Evolutionary conservation across 257 asterid species (phyloP).

Genomic region (Cruciata laevipes): DNA sequence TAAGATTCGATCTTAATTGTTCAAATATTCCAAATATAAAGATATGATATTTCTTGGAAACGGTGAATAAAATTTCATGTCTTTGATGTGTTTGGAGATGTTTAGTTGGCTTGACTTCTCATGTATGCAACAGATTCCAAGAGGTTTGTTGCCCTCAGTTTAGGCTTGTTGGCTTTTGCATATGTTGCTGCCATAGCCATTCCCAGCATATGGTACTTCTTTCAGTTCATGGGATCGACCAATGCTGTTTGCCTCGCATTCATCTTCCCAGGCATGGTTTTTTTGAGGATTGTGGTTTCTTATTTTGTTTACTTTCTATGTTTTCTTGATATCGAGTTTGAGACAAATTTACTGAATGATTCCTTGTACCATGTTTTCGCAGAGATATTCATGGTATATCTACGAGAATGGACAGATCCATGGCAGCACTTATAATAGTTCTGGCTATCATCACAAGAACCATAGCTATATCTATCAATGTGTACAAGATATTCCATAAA

Average conservation of each 20-base stretch:
- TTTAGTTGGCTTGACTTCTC: no score
- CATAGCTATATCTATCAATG: constrained; percentile 71
- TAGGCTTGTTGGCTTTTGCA: constrained; percentile 45
- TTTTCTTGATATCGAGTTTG: not conserved
- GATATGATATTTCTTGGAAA: no score
- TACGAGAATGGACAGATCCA: constrained; percentile 61
- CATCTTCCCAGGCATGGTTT: constrained; percentile 80
- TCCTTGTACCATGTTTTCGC: constrained; percentile 22
- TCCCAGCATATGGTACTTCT: constrained; percentile 88
- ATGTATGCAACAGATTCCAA: constrained; percentile 39
- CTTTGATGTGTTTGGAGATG: no score
- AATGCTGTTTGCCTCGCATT: constrained; percentile 84
- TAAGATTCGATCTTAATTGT: no score
- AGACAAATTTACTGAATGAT: not conserved
- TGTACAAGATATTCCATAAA: constrained; percentile 40
- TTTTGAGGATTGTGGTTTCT: constrained; percentile 46
- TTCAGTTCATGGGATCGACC: constrained; percentile 95
- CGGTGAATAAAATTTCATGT: no score
- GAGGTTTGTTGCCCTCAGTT: constrained; percentile 54
- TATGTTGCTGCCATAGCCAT: constrained; percentile 59
- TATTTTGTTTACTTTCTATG: not conserved
- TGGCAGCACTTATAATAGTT: constrained; percentile 53
- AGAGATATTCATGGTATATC: constrained; percentile 81
- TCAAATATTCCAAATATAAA: no score
- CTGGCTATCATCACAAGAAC: constrained; percentile 70